Conservation (phyloP, 345 rosid species). For the Gossypium stocksii region DNA sequence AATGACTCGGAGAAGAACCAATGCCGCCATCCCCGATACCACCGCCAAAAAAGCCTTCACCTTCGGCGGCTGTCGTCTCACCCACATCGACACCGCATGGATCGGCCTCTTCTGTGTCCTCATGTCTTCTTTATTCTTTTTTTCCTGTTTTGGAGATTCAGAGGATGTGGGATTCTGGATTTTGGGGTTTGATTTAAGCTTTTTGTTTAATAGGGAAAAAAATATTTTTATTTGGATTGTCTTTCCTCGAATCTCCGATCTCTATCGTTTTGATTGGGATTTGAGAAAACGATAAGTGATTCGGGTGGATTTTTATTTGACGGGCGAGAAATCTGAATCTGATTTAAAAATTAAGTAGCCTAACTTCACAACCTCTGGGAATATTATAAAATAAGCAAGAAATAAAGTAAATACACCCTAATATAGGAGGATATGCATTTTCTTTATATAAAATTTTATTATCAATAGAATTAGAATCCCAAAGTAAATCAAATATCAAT, state of each 20-base stretch:
- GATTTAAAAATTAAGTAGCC: neutral
- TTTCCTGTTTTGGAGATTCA: neutral
- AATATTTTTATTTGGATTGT: neutral
- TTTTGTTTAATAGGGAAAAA: neutral
- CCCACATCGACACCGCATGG: conserved; percentile 75
- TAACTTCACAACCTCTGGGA: neutral
- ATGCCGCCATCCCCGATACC: conserved; percentile 83
- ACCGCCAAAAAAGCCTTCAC: conserved; percentile 94
- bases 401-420: too few relatives aligned
- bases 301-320: neutral
- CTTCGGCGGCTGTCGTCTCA: conserved; percentile 91
- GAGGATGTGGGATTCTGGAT: neutral
- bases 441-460: too few relatives aligned
- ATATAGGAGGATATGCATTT: too few relatives aligned
- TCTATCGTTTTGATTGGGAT: neutral
- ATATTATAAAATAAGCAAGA: too few relatives aligned
- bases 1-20: conserved; percentile 79
- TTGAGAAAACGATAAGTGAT: neutral
- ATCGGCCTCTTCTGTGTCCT: conserved; percentile 57
- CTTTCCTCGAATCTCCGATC: neutral
- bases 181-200: neutral
- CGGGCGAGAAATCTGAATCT: neutral
- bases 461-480: too few relatives aligned
- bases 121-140: conserved; percentile 33
- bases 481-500: too few relatives aligned